phyloP scores from a whole-genome alignment of 2,329 filamentous ascomycete genomes.

The Trichoderma pleuroti region DNA sequence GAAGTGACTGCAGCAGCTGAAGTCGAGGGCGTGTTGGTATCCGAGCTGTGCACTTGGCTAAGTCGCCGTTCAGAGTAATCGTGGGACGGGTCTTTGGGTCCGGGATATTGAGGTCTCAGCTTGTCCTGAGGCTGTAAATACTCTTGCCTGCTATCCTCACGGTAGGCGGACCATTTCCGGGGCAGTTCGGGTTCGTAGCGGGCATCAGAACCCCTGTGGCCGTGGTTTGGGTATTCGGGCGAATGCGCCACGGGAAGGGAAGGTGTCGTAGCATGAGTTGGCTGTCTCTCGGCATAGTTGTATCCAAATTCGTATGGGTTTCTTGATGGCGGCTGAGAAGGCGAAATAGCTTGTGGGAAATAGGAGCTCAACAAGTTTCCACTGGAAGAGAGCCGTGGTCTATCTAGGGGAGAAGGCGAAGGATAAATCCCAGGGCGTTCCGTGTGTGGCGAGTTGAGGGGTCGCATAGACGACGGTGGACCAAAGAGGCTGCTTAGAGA shows the following conservation, averaged over 20 bases:
- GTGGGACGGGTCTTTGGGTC: conserved; percentile 31
- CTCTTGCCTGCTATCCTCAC: conserved; percentile 42
- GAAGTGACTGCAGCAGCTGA: conserved; percentile 31
- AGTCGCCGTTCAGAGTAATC: conserved; percentile 29
- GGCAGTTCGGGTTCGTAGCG: conserved; percentile 36
- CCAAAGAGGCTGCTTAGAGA: conserved; percentile 57
- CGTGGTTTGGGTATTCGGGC: conserved; percentile 39
- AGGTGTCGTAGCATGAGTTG: conserved; percentile 27
- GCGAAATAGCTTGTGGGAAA: conserved; percentile 41
- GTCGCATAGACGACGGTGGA: conserved; percentile 42
- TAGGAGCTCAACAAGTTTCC: conserved; percentile 42
- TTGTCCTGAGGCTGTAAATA: conserved; percentile 38
- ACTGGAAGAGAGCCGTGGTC: conserved; percentile 39
- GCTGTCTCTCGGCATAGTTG: conserved; percentile 40
- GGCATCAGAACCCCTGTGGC: conserved; percentile 35
- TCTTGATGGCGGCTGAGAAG: conserved; percentile 42
- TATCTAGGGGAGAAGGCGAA: conserved; percentile 47
- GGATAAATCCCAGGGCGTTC: conserved; percentile 44
- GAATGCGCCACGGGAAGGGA: conserved; percentile 44
- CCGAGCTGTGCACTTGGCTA: conserved; percentile 21
- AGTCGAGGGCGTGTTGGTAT: conserved; percentile 29
- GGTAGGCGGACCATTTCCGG: conserved; percentile 38
- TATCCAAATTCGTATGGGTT: conserved; percentile 46
- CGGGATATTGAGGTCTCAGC: conserved; percentile 37
- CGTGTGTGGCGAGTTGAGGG: conserved; percentile 44